Evolutionary conservation across 1,284 basidiomycete genomes (phyloP).

Genomic region (Cystobasidium slooffiae): DNA sequence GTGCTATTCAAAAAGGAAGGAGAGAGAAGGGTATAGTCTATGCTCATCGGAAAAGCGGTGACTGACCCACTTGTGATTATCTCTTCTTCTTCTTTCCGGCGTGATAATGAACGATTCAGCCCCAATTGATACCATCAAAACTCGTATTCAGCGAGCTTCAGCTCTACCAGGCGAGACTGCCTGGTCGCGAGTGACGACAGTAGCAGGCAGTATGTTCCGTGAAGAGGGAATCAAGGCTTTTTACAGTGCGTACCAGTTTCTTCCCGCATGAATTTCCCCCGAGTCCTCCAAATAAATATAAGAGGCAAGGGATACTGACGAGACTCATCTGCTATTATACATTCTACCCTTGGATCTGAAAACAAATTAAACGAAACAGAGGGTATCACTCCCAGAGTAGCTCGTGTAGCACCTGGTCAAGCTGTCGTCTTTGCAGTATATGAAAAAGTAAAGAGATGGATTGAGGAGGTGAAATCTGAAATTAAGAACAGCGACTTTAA

Average conservation of each 20-base stretch:
- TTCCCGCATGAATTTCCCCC: no score
- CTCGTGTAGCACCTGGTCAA: constrained; percentile 88
- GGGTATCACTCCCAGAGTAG: constrained; percentile 91
- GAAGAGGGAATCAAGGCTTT: constrained; percentile 87
- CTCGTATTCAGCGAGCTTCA: constrained; percentile 73
- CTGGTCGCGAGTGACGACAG: constrained; percentile 70
- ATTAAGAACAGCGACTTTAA: constrained; percentile 45
- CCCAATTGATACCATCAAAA: constrained; percentile 54
- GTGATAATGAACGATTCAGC: neutral
- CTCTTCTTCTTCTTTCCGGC: neutral
- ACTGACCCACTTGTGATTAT: neutral
- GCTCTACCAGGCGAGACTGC: constrained; percentile 78
- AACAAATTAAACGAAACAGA: no score
- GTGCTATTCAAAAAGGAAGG: no score
- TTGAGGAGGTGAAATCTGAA: constrained; percentile 27
- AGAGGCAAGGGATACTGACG: no score
- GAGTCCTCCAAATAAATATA: no score
- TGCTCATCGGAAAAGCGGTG: neutral
- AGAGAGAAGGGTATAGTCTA: neutral
- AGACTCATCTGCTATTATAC: no score
- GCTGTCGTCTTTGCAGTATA: constrained; percentile 90
- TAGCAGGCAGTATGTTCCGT: constrained; percentile 89
- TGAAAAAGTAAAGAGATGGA: constrained; percentile 61
- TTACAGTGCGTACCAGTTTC: constrained; percentile 88
- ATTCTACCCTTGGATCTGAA: no score